phyloP scores from a whole-genome alignment of 805 yeast species.

The Ogataea ramenticola region DNA sequence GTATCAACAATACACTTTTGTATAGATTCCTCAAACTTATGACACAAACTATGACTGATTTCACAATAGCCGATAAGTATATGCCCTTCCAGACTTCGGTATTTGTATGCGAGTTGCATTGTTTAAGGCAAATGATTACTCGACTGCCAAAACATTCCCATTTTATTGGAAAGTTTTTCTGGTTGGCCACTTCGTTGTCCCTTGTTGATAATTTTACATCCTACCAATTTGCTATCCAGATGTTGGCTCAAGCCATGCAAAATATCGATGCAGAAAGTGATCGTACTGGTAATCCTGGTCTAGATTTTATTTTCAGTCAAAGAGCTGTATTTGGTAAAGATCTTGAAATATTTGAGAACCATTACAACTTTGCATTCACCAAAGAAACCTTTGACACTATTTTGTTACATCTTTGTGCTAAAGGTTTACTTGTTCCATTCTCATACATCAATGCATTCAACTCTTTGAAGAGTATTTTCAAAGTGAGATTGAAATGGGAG shows the following conservation, averaged over 20 bases:
- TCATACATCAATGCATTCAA: slow-evolving; percentile 42
- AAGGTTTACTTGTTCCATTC: slow-evolving; percentile 55
- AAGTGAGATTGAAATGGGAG: slow-evolving; percentile 29
- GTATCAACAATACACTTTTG: slow-evolving; percentile 50
- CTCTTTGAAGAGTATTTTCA: slow-evolving; percentile 36
- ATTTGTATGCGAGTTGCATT: slow-evolving; percentile 32
- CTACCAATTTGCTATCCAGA: slow-evolving; percentile 25
- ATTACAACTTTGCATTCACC: slow-evolving; percentile 31
- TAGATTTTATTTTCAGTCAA: slow-evolving; percentile 21
- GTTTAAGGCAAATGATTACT: slow-evolving; percentile 39
- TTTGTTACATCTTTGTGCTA: slow-evolving; percentile 39
- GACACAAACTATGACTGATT: slow-evolving; percentile 22
- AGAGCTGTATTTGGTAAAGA: slow-evolving; percentile 33
- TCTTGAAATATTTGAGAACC: slow-evolving; percentile 35
- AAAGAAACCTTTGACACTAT: slow-evolving; percentile 44
- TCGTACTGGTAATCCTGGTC: slow-evolving; percentile 21
- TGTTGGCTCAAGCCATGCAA: slow-evolving; percentile 28
- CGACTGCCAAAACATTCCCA: slow-evolving; percentile 40
- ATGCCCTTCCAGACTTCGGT: slow-evolving; percentile 18
- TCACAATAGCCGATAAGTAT: slow-evolving; percentile 12
- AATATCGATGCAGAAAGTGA: slow-evolving; percentile 26
- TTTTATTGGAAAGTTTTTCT: slow-evolving; percentile 40
- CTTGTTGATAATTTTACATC: slow-evolving; percentile 18
- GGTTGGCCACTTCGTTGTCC: slow-evolving; percentile 31
- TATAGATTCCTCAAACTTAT: slow-evolving; percentile 13